Percentiles rank a stretch among this genome's conserved stretches.
Evolutionary conservation across 2,329 filamentous ascomycete genomes (phyloP).

Genomic region (Ascochyta clinopodiicola): DNA sequence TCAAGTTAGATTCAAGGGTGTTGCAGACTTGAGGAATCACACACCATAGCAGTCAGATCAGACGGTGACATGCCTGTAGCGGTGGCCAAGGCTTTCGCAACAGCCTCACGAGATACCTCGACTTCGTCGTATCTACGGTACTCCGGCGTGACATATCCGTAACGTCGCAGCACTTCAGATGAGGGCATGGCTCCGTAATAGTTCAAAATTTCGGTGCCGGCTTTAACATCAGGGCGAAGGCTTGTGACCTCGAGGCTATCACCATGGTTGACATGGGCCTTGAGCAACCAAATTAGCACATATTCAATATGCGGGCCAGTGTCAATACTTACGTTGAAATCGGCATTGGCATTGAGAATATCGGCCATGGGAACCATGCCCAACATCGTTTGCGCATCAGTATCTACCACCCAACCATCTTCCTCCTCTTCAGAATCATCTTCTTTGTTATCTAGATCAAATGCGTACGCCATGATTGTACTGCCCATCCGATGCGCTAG

Average conservation of each 20-base stretch:
- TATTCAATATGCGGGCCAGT: no score
- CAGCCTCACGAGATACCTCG: conserved; percentile 23
- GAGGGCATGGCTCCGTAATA: conserved; percentile 34
- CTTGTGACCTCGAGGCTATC: conserved; percentile 25
- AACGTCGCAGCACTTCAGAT: conserved; percentile 30
- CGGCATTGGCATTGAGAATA: conserved; percentile 32
- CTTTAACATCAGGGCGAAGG: conserved; percentile 20
- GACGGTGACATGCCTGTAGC: conserved; percentile 13
- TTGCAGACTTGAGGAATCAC: not conserved
- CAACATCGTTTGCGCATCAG: conserved; percentile 27
- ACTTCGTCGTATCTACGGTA: conserved; percentile 30
- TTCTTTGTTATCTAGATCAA: conserved; percentile 27
- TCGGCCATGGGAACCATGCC: conserved; percentile 39
- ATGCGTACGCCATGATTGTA: conserved; percentile 34
- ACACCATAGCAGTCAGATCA: conserved; percentile 13
- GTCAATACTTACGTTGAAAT: conserved; percentile 25
- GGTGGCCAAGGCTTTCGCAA: conserved; percentile 14
- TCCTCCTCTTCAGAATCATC: conserved; percentile 29
- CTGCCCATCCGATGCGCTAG: conserved; percentile 33
- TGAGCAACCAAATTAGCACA: not conserved
- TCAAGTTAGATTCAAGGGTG: not conserved
- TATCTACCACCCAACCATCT: conserved; percentile 35
- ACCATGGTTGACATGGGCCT: conserved; percentile 36
- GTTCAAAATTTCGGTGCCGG: conserved; percentile 30
- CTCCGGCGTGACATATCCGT: conserved; percentile 31